phyloP scores from a whole-genome alignment of 2,329 filamentous ascomycete species.

The Alternaria triticina region DNA sequence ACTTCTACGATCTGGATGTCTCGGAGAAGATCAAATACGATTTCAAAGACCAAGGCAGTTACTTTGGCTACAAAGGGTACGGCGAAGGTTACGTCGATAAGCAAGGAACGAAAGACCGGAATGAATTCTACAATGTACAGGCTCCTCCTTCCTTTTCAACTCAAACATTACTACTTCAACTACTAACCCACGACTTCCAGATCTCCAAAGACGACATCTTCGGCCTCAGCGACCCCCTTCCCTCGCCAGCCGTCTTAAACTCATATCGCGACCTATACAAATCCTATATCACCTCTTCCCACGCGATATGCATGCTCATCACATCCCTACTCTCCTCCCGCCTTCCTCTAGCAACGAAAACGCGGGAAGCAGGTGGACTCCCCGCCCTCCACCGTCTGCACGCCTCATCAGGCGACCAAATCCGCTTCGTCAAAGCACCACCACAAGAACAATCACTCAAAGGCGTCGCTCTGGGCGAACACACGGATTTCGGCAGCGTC shows the following conservation, averaged over 20 bases:
- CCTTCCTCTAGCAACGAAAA: conserved; percentile 44
- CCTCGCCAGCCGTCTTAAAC: conserved; percentile 52
- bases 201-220: conserved; percentile 62
- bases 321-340: conserved; percentile 54
- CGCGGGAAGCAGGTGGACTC: conserved; percentile 47
- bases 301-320: conserved; percentile 55
- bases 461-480: conserved; percentile 56
- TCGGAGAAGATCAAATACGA: conserved; percentile 64
- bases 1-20: conserved; percentile 56
- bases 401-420: conserved; percentile 57
- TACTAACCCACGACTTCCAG: conserved; percentile 18
- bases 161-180: neutral
- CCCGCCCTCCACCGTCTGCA: conserved; percentile 55
- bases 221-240: conserved; percentile 46
- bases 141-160: neutral
- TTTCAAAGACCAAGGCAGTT: conserved; percentile 57
- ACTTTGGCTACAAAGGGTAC: conserved; percentile 59
- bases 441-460: conserved; percentile 54
- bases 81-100: conserved; percentile 57
- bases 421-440: conserved; percentile 60
- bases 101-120: conserved; percentile 57
- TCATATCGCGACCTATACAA: conserved; percentile 46
- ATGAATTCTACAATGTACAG: conserved; percentile 63
- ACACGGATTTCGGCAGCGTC: conserved; percentile 64
- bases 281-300: conserved; percentile 55